These are phyloP conservation scores for Diaporthe sp. DNA, from an alignment of 2,329 filamentous ascomycete species.

Conservation along the genomic window DNA sequence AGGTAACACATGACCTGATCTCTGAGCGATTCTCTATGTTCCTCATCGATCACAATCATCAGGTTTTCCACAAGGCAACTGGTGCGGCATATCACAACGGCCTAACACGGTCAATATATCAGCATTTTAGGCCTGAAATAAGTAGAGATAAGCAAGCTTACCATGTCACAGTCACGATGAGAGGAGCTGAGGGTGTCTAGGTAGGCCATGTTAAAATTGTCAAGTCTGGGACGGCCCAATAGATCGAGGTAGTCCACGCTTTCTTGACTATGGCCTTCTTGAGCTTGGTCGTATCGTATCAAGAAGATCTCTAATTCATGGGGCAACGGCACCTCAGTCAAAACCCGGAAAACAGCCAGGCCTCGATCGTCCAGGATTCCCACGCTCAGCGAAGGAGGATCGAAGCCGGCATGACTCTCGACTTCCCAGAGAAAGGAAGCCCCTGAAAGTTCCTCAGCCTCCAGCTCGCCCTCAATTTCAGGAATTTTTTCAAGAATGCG, in stretches of 20 bases:
- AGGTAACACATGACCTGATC: neutral
- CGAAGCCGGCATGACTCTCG: neutral
- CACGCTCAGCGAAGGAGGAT: neutral
- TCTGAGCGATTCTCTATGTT: slow-evolving; percentile 1
- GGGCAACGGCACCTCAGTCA: neutral
- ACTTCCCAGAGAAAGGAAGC: neutral
- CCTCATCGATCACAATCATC: neutral
- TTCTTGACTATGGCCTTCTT: neutral
- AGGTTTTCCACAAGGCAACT: neutral
- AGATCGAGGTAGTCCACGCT: neutral
- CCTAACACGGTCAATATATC: neutral
- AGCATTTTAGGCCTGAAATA: neutral
- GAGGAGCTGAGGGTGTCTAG: neutral
- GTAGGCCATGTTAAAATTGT: neutral
- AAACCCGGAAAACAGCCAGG: neutral
- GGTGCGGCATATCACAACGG: neutral
- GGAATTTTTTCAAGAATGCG: neutral
- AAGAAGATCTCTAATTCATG: neutral
- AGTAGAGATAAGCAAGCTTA: neutral
- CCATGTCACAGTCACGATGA: neutral
- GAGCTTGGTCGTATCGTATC: neutral
- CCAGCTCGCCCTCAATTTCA: neutral
- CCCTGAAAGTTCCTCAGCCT: neutral
- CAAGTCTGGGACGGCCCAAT: neutral
- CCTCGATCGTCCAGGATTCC: neutral